Percentiles rank a stretch among this genome's conserved stretches.
These are phyloP conservation scores for Tricholoma saponaceum DNA, from an alignment of 768 basidiomycete species.

Conservation along the genomic window DNA sequence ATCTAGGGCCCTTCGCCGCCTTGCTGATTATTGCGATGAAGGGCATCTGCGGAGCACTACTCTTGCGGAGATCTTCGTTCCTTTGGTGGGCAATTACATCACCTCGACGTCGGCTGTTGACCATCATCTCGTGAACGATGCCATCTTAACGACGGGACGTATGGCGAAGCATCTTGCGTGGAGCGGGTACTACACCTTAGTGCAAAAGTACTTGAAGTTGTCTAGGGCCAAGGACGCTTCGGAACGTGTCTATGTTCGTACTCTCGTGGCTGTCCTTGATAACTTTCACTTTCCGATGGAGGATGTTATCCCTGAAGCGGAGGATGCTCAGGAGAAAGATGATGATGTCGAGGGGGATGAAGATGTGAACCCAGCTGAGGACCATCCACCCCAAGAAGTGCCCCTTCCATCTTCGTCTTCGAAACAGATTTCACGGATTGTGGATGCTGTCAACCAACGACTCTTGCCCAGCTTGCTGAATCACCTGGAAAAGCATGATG, in stretches of 20 bases:
- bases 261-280: constrained; percentile 80
- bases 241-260: constrained; percentile 80
- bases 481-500: constrained; percentile 79
- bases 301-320: constrained; percentile 36
- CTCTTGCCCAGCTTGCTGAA: constrained; percentile 77
- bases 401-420: not conserved
- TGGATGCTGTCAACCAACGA: constrained; percentile 69
- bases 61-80: constrained; percentile 79
- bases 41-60: constrained; percentile 64
- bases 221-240: constrained; percentile 62
- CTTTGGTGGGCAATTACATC: constrained; percentile 82
- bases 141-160: constrained; percentile 73
- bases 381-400: not conserved
- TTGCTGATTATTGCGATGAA: constrained; percentile 71
- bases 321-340: constrained; percentile 28
- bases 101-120: constrained; percentile 57
- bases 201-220: constrained; percentile 77
- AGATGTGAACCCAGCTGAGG: constrained; percentile 4
- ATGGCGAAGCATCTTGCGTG: constrained; percentile 77
- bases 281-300: constrained; percentile 91
- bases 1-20: constrained; percentile 78
- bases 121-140: constrained; percentile 88
- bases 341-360: constrained; percentile 23
- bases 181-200: constrained; percentile 76
- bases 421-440: constrained; percentile 39